These are phyloP conservation scores for Rhizophora mangle DNA, from an alignment of 345 rosid species.

Conservation along the genomic window DNA sequence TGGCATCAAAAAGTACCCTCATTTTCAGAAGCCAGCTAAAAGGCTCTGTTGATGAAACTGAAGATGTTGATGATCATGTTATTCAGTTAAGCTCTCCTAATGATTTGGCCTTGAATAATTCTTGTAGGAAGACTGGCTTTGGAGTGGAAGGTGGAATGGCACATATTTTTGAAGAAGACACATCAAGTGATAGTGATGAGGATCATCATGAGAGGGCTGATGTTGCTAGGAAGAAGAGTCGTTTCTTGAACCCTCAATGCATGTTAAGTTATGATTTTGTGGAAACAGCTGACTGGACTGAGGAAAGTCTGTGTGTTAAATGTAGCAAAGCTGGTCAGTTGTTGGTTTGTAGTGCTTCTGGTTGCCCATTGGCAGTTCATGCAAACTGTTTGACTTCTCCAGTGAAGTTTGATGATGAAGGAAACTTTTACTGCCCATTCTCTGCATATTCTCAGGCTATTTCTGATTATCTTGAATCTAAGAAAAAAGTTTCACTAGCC, in stretches of 20 bases:
- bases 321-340: slow-evolving; percentile 47
- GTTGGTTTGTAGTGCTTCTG: slow-evolving; percentile 40
- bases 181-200: slow-evolving; percentile 24
- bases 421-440: slow-evolving; percentile 50
- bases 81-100: background rate
- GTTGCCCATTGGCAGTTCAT: slow-evolving; percentile 50
- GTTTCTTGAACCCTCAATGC: slow-evolving; percentile 36
- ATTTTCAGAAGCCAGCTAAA: slow-evolving; percentile 1
- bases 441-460: slow-evolving; percentile 48
- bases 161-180: slow-evolving; percentile 27
- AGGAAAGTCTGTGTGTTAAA: slow-evolving; percentile 46
- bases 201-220: slow-evolving; percentile 24
- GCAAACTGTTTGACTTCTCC: slow-evolving; percentile 44
- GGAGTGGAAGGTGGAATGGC: slow-evolving; percentile 12
- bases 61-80: slow-evolving; percentile 4
- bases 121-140: slow-evolving; percentile 5
- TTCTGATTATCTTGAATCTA: slow-evolving; percentile 42
- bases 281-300: slow-evolving; percentile 25
- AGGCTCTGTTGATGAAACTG: slow-evolving; percentile 10
- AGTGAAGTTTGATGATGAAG: slow-evolving; percentile 33
- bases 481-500: slow-evolving; percentile 31
- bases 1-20: slow-evolving; percentile 10
- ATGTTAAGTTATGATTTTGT: slow-evolving; percentile 17
- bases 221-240: slow-evolving; percentile 32
- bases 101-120: slow-evolving; percentile 9